Percentiles rank a stretch among this genome's conserved stretches.
Evolutionary conservation across 2,329 filamentous ascomycete genomes (phyloP).

Genomic region (Madurella fahalii): DNA sequence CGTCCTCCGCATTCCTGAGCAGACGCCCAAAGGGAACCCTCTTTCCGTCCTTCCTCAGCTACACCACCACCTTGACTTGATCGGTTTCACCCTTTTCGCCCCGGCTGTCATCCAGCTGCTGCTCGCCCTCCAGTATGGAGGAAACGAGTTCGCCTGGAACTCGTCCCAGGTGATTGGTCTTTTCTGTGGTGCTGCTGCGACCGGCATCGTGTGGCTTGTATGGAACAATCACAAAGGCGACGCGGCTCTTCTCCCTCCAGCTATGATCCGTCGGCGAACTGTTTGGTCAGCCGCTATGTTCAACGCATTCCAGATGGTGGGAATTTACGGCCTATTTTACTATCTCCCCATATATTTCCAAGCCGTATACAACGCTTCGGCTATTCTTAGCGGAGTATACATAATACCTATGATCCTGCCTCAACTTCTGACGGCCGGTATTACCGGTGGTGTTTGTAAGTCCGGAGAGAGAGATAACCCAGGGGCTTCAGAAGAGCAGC

Average conservation of each 20-base stretch:
- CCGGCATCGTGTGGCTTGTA: conserved; percentile 32
- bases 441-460: conserved; percentile 22
- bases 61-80: conserved; percentile 36
- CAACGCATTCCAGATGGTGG: conserved; percentile 17
- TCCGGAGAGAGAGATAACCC: background rate
- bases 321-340: conserved; percentile 21
- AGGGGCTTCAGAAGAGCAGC: too few relatives aligned
- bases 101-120: conserved; percentile 39
- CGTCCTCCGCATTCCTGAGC: background rate
- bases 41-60: background rate
- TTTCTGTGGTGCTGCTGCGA: conserved; percentile 34
- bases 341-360: conserved; percentile 37
- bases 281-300: conserved; percentile 23
- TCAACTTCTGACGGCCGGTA: conserved; percentile 20
- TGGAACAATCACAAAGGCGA: conserved; percentile 36
- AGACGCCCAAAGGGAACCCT: background rate
- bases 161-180: conserved; percentile 37
- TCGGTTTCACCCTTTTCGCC: conserved; percentile 34
- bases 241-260: conserved; percentile 25
- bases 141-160: conserved; percentile 37
- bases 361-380: conserved; percentile 27
- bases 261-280: conserved; percentile 18
- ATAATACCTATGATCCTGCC: conserved; percentile 27
- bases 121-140: conserved; percentile 43
- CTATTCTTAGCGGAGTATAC: conserved; percentile 32